phyloP scores from a whole-genome alignment of 2,329 filamentous ascomycete genomes.

The Daldinia eschscholtzii region DNA sequence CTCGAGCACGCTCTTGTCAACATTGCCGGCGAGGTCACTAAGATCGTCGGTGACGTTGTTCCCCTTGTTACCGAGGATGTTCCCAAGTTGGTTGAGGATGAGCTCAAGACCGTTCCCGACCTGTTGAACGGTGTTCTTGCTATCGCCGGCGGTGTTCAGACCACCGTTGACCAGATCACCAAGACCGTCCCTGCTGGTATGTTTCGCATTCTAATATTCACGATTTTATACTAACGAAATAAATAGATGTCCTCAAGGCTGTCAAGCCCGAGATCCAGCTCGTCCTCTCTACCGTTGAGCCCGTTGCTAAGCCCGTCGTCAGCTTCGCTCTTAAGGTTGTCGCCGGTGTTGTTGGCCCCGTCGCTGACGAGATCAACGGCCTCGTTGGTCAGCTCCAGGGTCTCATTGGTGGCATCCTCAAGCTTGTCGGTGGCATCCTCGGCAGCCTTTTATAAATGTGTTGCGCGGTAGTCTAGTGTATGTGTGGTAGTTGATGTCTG shows the following conservation, averaged over 20 bases:
- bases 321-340: slow-evolving; percentile 44
- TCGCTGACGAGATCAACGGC: slow-evolving; percentile 42
- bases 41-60: slow-evolving; percentile 37
- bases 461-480: not conserved
- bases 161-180: slow-evolving; percentile 38
- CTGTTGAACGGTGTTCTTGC: slow-evolving; percentile 44
- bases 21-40: slow-evolving; percentile 44
- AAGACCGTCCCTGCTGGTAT: slow-evolving; percentile 41
- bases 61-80: slow-evolving; percentile 42
- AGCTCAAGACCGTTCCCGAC: slow-evolving; percentile 44
- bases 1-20: slow-evolving; percentile 45
- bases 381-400: slow-evolving; percentile 40
- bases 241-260: slow-evolving; percentile 43
- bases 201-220: slow-evolving; percentile 1
- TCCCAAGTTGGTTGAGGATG: slow-evolving; percentile 41
- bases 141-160: slow-evolving; percentile 45
- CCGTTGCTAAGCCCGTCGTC: slow-evolving; percentile 47
- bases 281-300: slow-evolving; percentile 43
- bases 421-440: slow-evolving; percentile 32
- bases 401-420: slow-evolving; percentile 39
- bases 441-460: slow-evolving; percentile 34
- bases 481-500: slow-evolving; percentile 28
- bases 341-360: slow-evolving; percentile 31
- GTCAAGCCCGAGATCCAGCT: slow-evolving; percentile 49
- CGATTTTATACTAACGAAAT: slow-evolving; percentile 28